Base-by-base conservation (phyloP, 2,329 filamentous ascomycete genomes). In the Penicillium digitatum region DNA sequence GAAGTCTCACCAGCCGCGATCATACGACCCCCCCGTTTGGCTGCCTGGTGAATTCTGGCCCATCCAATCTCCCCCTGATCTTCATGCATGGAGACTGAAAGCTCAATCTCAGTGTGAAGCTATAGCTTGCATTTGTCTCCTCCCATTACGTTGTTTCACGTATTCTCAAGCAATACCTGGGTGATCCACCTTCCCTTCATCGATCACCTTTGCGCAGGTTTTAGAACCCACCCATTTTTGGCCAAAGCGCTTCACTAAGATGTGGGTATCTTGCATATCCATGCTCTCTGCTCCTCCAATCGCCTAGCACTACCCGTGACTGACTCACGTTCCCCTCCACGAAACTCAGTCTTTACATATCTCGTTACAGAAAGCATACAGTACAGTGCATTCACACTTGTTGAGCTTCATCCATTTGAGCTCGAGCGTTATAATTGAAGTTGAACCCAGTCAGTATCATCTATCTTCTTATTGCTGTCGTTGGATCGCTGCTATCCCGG, bases 1-100 rank as follows among this genome's bases (percentile, higher is more conserved):
- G 67, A 69, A 69, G 54, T 46, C 54, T 60, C 52, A 50, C 42
- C 45, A 63, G 61, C 68, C 67, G 67, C 62, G 68, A 69, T 70
- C 67, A 70, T 70, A 69, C 67, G 65, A 56, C 53, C 40, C 35
- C 27, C 53, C 24, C 32, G 38, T 52, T 40, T 16, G 46, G 39
- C 44, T 34, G 47, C 29, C 52, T 47, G 12, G 34, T 24, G 16
- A 14, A 50, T 45, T 45, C 20, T 11, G 20, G 22, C 20, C 46
- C 38, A 54, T 51, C 45, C 38, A 43, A 37, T 22, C 32, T 40
- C 40, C 47, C 47, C 47, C 38, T 34, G 46, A 54, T 54, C 52
- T 54, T 51, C 52, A 51, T 54, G 46, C 52, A 44, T 44, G 39
- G 32, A 44, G 39, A 54, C n/a, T 38, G 38, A 27, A 40, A 45